phyloP scores from a whole-genome alignment of 148 eudicot species.

The Simmondsia chinensis region DNA sequence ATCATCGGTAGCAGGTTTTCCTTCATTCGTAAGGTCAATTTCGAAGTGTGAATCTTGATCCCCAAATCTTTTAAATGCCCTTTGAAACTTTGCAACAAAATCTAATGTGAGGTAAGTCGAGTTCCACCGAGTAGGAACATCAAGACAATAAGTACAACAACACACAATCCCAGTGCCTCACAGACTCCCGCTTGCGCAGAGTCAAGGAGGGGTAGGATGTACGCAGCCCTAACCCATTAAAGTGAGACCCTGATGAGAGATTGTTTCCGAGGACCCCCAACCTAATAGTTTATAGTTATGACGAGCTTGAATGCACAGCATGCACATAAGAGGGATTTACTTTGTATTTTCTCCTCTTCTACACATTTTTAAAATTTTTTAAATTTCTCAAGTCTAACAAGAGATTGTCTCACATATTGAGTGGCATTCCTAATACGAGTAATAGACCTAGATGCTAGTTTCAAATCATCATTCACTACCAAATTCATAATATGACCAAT shows the following conservation, averaged over 20 bases:
- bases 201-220: too few relatives aligned
- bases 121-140: conserved; percentile 11
- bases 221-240: too few relatives aligned
- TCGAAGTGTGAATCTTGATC: background rate
- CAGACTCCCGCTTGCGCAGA: too few relatives aligned
- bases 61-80: conserved; percentile 2
- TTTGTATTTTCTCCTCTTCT: background rate
- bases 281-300: too few relatives aligned
- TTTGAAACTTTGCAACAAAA: background rate
- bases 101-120: conserved; percentile 1
- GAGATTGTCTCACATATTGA: background rate
- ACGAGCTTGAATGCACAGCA: too few relatives aligned
- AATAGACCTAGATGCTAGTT: background rate
- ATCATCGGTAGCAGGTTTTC: background rate
- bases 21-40: background rate
- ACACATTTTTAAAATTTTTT: conserved; percentile 10
- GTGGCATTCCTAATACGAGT: background rate
- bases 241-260: too few relatives aligned
- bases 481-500: conserved; percentile 3
- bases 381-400: background rate
- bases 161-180: too few relatives aligned
- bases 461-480: background rate
- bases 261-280: too few relatives aligned
- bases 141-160: too few relatives aligned
- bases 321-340: background rate